Evolutionary conservation across 768 basidiomycete genomes (phyloP).

Genomic region (Mycena vitilis): DNA sequence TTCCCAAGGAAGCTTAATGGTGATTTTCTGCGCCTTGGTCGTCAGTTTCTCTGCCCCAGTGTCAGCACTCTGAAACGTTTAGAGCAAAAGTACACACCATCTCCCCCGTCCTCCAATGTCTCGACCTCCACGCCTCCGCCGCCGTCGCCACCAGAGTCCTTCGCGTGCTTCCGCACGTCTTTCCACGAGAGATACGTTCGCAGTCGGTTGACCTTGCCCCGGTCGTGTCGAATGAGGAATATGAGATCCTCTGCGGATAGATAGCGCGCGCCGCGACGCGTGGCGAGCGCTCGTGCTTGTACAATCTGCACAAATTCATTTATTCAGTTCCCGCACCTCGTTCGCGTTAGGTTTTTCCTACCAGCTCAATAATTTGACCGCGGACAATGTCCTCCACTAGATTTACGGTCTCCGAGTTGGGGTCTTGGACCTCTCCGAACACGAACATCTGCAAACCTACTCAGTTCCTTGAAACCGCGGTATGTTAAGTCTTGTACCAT

Average conservation of each 20-base stretch:
- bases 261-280: conserved; percentile 84
- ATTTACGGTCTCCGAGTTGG: conserved; percentile 86
- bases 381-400: conserved; percentile 96
- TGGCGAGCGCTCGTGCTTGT: conserved; percentile 88
- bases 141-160: conserved; percentile 87
- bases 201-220: conserved; percentile 92
- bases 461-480: conserved; percentile 8
- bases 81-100: conserved; percentile 59
- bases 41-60: conserved; percentile 72
- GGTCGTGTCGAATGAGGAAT: conserved; percentile 94
- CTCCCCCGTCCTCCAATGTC: conserved; percentile 83
- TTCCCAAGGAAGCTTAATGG: conserved; percentile 97
- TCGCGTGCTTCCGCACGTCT: conserved; percentile 94
- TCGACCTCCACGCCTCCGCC: conserved; percentile 87
- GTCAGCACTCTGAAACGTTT: neutral
- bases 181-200: conserved; percentile 97
- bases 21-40: conserved; percentile 90
- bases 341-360: conserved; percentile 45
- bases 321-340: neutral
- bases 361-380: conserved; percentile 91
- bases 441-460: conserved; percentile 84
- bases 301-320: conserved; percentile 73
- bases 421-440: conserved; percentile 95
- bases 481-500: conserved; percentile 67
- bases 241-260: conserved; percentile 95